These are phyloP conservation scores for Zalaria obscura DNA, from an alignment of 2,329 filamentous ascomycete species.

Conservation along the genomic window DNA sequence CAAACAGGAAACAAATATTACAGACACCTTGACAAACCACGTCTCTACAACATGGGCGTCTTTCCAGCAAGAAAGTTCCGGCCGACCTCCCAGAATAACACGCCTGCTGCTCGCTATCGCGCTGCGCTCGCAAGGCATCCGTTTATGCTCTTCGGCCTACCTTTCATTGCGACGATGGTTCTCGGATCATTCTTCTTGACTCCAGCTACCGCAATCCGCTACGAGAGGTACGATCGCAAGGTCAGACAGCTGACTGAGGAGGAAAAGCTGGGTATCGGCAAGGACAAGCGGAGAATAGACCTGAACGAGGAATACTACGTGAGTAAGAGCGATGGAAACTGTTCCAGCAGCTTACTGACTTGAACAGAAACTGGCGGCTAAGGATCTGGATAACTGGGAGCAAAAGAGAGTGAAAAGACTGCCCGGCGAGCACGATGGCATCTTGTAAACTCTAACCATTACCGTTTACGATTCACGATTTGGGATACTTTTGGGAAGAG, in stretches of 20 bases:
- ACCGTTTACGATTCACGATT: too few relatives aligned
- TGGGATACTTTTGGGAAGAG: too few relatives aligned
- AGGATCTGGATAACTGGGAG: constrained; percentile 92
- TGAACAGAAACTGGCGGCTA: constrained; percentile 59
- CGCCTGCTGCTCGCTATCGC: constrained; percentile 65
- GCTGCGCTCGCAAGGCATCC: constrained; percentile 61
- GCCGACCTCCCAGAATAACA: constrained; percentile 44
- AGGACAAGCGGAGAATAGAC: constrained; percentile 55
- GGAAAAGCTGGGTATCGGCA: constrained; percentile 72
- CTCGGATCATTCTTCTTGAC: constrained; percentile 89
- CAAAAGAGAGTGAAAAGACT: constrained; percentile 87
- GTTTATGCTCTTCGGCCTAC: constrained; percentile 85
- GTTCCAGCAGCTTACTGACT: constrained; percentile 4
- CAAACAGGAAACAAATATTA: too few relatives aligned
- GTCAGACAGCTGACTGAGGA: constrained; percentile 74
- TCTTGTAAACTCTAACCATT: constrained; percentile 40
- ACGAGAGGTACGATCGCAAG: constrained; percentile 84
- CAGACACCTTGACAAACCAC: neutral
- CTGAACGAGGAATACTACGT: constrained; percentile 83
- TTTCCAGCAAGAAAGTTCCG: constrained; percentile 40
- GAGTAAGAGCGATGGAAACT: constrained; percentile 28
- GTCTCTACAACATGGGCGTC: constrained; percentile 14
- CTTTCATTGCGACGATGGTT: constrained; percentile 81
- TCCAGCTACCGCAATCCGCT: constrained; percentile 82
- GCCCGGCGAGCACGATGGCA: constrained; percentile 78